Conservation (phyloP, 1,139 yeast genomes). For the Wickerhamomyces sp. region DNA sequence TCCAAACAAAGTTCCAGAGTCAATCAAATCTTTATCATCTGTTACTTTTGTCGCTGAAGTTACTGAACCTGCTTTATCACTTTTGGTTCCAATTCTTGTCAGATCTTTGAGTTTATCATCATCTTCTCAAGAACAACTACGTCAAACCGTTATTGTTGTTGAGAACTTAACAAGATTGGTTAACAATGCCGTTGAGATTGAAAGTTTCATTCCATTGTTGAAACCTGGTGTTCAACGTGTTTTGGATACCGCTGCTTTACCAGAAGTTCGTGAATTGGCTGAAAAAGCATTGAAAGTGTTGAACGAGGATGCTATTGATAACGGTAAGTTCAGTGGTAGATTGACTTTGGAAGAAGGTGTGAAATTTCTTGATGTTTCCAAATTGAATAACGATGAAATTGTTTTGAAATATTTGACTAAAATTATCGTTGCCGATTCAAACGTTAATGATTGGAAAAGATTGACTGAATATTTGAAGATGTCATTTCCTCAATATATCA, state of each 20-base stretch:
- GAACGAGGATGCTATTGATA: slow-evolving; percentile 60
- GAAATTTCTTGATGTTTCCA: slow-evolving; percentile 34
- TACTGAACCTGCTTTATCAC: slow-evolving; percentile 88
- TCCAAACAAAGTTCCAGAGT: slow-evolving; percentile 82
- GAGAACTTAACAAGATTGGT: slow-evolving; percentile 95
- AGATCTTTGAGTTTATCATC: slow-evolving; percentile 86
- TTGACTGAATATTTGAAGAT: slow-evolving; percentile 50
- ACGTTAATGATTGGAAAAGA: slow-evolving; percentile 87
- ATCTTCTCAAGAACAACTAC: slow-evolving; percentile 89
- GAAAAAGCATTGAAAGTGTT: slow-evolving; percentile 77
- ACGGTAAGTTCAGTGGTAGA: slow-evolving; percentile 75
- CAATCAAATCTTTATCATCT: slow-evolving; percentile 84
- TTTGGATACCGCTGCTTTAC: slow-evolving; percentile 83
- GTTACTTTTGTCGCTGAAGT: slow-evolving; percentile 98
- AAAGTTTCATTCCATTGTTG: slow-evolving; percentile 76
- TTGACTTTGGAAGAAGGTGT: slow-evolving; percentile 52
- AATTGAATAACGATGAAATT: slow-evolving; percentile 29
- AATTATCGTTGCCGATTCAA: slow-evolving; percentile 66
- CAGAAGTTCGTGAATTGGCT: slow-evolving; percentile 95
- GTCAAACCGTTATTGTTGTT: slow-evolving; percentile 94
- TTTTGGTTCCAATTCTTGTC: slow-evolving; percentile 87
- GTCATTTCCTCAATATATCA: slow-evolving; percentile 34
- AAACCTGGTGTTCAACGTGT: slow-evolving; percentile 90
- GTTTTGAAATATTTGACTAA: slow-evolving; percentile 44
- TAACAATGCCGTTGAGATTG: slow-evolving; percentile 89